A percentile compares a stretch with the other conserved stretches of the same genome.
Evolutionary conservation across 805 yeast genomes (phyloP).

Genomic region (Lipomyces orientalis): DNA sequence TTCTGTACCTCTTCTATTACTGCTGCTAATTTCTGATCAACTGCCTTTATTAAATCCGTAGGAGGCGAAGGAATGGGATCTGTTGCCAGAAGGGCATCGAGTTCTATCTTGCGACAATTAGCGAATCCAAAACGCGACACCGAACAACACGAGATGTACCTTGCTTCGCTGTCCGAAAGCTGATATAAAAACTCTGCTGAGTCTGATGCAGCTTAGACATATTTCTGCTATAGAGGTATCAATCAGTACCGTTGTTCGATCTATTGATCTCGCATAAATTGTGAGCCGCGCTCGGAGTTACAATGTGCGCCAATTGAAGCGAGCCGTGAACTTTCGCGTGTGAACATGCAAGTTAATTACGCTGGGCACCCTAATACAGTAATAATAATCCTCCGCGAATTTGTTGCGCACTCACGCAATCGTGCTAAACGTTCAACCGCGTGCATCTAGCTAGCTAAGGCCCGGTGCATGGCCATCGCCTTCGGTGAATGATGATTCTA

Average conservation of each 20-base stretch:
- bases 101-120: conserved; percentile 7
- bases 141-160: conserved; percentile 8
- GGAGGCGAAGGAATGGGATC: not conserved
- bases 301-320: not conserved
- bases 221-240: not conserved
- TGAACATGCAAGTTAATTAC: too few species aligned
- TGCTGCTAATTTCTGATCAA: conserved; percentile 9
- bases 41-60: not conserved
- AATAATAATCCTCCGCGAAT: too few species aligned
- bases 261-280: not conserved
- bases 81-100: conserved; percentile 16
- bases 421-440: too few species aligned
- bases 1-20: conserved; percentile 16
- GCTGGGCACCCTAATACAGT: too few species aligned
- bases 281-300: too few species aligned
- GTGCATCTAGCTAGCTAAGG: not conserved
- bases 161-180: conserved; percentile 20
- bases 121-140: not conserved
- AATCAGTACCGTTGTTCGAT: not conserved
- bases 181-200: conserved; percentile 32
- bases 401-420: too few species aligned
- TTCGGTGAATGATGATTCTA: not conserved
- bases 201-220: conserved; percentile 36
- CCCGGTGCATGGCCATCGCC: not conserved
- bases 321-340: not conserved